Evolutionary conservation across 192 early-diverging fungal species (phyloP).

Genomic region (Dissophora globulifera): DNA sequence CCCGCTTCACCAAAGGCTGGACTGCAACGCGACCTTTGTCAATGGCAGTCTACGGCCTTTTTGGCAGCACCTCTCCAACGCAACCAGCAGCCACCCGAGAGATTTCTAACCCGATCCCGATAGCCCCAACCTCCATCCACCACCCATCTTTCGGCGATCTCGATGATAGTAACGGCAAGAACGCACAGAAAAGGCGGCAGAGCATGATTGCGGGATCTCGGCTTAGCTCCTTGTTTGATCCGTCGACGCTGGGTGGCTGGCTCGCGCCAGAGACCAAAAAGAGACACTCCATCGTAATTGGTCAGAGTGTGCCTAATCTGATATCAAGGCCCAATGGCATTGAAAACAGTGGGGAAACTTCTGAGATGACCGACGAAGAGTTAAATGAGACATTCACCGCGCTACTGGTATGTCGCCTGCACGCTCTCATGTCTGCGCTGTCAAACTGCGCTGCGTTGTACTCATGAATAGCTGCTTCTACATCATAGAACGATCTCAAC

Average conservation of each 20-base stretch:
- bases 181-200: constrained; percentile 24
- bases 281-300: constrained; percentile 30
- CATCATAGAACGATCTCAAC: constrained; percentile 58
- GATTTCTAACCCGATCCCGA: constrained; percentile 45
- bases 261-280: constrained; percentile 34
- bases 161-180: constrained; percentile 16
- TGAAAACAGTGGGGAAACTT: constrained; percentile 6
- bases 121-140: constrained; percentile 39
- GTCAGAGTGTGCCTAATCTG: constrained; percentile 30
- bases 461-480: too few relatives aligned
- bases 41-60: constrained; percentile 51
- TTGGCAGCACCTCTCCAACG: constrained; percentile 19
- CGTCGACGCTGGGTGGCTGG: constrained; percentile 34
- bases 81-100: constrained; percentile 23
- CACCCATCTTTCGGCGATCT: constrained; percentile 30
- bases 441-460: neutral
- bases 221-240: constrained; percentile 49
- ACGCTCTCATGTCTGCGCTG: neutral
- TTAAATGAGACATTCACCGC: constrained; percentile 18
- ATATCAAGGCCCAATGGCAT: constrained; percentile 24
- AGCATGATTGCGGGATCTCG: constrained; percentile 52
- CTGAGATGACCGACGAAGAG: constrained; percentile 41
- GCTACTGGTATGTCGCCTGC: constrained; percentile 17
- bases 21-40: constrained; percentile 45
- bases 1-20: constrained; percentile 46